Conservation (phyloP, 768 basidiomycete species). For the Rubroboletus pulcherrimus region DNA sequence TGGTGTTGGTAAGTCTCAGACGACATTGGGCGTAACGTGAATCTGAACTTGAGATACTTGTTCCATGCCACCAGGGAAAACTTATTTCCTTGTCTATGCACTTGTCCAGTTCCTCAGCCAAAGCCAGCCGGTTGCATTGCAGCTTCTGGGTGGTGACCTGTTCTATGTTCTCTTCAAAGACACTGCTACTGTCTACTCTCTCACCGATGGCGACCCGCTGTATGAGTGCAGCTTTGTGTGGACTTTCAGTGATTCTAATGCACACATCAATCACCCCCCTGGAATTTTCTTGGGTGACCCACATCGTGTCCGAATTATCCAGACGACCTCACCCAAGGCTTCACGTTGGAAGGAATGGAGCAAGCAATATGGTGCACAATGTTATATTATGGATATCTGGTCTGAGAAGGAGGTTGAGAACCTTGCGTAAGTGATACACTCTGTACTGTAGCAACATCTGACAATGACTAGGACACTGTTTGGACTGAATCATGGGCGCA, state of each 20-base stretch:
- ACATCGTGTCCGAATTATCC: neutral
- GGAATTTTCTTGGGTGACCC: accelerated
- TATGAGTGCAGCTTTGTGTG: neutral
- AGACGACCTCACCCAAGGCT: neutral
- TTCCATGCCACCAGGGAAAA: neutral
- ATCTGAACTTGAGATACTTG: too few species aligned
- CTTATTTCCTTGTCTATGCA: neutral
- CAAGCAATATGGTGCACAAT: neutral
- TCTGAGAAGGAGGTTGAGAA: neutral
- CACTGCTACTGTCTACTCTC: neutral
- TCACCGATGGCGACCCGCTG: accelerated
- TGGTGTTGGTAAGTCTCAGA: neutral
- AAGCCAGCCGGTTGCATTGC: neutral
- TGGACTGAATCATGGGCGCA: neutral
- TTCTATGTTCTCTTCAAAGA: neutral
- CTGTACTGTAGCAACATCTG: neutral
- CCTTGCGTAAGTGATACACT: neutral
- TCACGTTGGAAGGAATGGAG: neutral
- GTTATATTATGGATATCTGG: neutral
- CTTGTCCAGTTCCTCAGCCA: neutral
- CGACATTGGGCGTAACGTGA: neutral
- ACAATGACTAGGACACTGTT: neutral
- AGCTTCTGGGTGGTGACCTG: neutral
- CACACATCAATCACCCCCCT: neutral
- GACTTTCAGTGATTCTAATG: neutral